Conservation (phyloP, 257 asterid genomes). For the Euphrasia confusa region DNA sequence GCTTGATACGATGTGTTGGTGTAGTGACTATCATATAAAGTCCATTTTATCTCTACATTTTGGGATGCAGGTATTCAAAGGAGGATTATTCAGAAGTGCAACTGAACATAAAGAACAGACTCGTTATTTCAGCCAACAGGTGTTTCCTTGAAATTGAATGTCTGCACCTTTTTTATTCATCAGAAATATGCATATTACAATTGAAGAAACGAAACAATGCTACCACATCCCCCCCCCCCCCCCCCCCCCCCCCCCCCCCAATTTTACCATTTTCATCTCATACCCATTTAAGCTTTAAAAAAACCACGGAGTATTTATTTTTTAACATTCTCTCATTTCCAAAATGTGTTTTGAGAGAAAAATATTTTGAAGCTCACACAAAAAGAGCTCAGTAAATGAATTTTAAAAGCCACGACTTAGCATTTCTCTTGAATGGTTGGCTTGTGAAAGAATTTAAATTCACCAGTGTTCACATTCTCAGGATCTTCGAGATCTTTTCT, state of each 20-base stretch:
- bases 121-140: slow-evolving; percentile 93
- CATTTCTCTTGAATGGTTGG: slow-evolving; percentile 2
- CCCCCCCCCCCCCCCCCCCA: too few species aligned
- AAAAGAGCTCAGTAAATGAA: too few species aligned
- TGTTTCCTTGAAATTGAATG: slow-evolving; percentile 19
- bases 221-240: too few species aligned
- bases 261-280: too few species aligned
- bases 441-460: slow-evolving; percentile 6
- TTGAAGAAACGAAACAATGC: too few species aligned
- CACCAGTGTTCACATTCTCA: slow-evolving; percentile 28
- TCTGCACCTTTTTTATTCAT: not conserved
- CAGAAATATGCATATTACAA: too few species aligned
- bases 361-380: too few species aligned
- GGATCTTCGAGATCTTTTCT: slow-evolving; percentile 85
- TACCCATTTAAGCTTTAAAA: too few species aligned
- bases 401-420: too few species aligned
- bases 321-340: too few species aligned
- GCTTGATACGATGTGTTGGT: slow-evolving; percentile 10
- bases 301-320: too few species aligned
- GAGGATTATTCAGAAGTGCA: slow-evolving; percentile 94
- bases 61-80: slow-evolving; percentile 75
- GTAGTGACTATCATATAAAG: slow-evolving; percentile 2
- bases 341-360: too few species aligned
- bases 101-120: slow-evolving; percentile 90
- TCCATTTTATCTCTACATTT: slow-evolving; percentile 1